A percentile compares a stretch with the other conserved stretches of the same genome.
Evolutionary conservation across 2,329 filamentous ascomycete genomes (phyloP).

Genomic region (Epichloe amarillans): DNA sequence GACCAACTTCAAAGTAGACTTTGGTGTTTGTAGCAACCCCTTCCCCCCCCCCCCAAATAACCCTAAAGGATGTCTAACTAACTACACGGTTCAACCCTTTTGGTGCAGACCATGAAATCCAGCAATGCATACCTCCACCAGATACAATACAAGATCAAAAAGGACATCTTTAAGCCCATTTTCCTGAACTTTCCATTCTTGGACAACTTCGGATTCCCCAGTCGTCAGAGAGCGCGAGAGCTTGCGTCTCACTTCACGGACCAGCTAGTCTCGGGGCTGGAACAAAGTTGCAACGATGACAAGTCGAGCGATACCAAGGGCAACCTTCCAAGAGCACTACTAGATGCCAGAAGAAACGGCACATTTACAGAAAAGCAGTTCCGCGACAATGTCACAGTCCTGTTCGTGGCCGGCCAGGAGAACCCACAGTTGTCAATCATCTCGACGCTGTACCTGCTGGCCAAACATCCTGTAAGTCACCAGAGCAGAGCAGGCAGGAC

Average conservation of each 20-base stretch:
- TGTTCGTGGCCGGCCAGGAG: conserved; percentile 28
- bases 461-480: conserved; percentile 16
- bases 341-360: conserved; percentile 12
- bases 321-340: conserved; percentile 10
- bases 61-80: neutral
- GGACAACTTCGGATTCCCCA: conserved; percentile 15
- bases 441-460: conserved; percentile 23
- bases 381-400: conserved; percentile 25
- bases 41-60: too few species aligned
- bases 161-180: conserved; percentile 20
- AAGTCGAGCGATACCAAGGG: neutral
- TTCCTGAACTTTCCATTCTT: conserved; percentile 22
- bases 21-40: conserved; percentile 9
- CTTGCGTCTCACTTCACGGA: conserved; percentile 14
- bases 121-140: conserved; percentile 10
- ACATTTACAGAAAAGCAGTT: conserved; percentile 22
- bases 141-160: conserved; percentile 16
- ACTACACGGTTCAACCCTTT: neutral
- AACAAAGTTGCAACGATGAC: conserved; percentile 6
- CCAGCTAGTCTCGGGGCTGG: conserved; percentile 10
- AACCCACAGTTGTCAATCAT: conserved; percentile 25
- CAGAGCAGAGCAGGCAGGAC: neutral
- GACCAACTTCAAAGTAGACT: conserved; percentile 15
- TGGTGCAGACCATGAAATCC: conserved; percentile 12
- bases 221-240: conserved; percentile 12